A percentile compares a stretch with the other conserved stretches of the same genome.
Conservation (phyloP, 73 alveolate species). For the Blepharisma japonicum region DNA sequence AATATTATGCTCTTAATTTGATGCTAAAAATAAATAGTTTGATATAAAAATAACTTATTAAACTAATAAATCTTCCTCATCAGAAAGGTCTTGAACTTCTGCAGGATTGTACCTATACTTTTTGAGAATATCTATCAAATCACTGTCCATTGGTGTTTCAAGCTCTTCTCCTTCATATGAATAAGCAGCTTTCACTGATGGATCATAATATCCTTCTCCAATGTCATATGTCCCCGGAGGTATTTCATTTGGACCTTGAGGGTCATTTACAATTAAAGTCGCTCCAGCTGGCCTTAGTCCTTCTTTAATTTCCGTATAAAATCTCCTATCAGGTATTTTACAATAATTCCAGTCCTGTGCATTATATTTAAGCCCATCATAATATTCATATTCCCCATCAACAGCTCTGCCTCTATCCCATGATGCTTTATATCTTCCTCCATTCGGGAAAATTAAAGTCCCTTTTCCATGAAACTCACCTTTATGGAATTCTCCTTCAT, state of each 20-base stretch:
- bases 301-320: slow-evolving; percentile 77
- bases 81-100: too few species aligned
- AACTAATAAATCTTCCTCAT: too few species aligned
- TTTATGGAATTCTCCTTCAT: slow-evolving; percentile 87
- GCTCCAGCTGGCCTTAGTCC: slow-evolving; percentile 78
- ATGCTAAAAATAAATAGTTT: too few species aligned
- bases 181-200: slow-evolving; percentile 66
- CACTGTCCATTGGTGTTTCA: slow-evolving; percentile 69
- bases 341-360: slow-evolving; percentile 74
- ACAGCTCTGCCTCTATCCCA: slow-evolving; percentile 78
- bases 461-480: slow-evolving; percentile 95
- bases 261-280: slow-evolving; percentile 68
- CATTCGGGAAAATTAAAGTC: slow-evolving; percentile 82
- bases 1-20: too few species aligned
- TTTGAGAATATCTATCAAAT: slow-evolving; percentile 73
- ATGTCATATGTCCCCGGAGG: slow-evolving; percentile 87
- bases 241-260: slow-evolving; percentile 57
- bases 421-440: slow-evolving; percentile 77
- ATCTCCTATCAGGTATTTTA: slow-evolving; percentile 70
- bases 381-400: slow-evolving; percentile 77
- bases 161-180: slow-evolving; percentile 68
- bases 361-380: slow-evolving; percentile 72
- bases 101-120: slow-evolving; percentile 77
- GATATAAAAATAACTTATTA: too few species aligned
- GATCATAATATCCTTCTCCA: slow-evolving; percentile 90